These are phyloP conservation scores for Tulasnella sp. DNA, from an alignment of 768 basidiomycete genomes.

Conservation along the genomic window DNA sequence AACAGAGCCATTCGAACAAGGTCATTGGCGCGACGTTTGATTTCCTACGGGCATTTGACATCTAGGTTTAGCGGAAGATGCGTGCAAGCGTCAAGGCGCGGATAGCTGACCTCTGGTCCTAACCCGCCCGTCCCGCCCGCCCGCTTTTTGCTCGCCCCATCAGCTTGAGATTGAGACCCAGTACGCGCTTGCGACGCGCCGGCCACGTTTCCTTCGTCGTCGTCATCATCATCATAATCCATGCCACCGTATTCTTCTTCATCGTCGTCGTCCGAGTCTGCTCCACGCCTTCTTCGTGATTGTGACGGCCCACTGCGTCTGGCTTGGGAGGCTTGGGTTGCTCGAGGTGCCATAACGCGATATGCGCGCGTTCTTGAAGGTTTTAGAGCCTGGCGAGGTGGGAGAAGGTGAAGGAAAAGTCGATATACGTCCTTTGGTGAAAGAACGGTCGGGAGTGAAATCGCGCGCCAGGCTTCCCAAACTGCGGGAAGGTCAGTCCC, in stretches of 20 bases:
- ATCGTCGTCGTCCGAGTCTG: slow-evolving; percentile 29
- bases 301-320: slow-evolving; percentile 23
- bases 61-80: neutral
- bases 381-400: neutral
- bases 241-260: slow-evolving; percentile 33
- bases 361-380: neutral
- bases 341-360: neutral
- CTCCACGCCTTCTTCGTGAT: slow-evolving; percentile 25
- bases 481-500: neutral
- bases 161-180: neutral
- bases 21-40: slow-evolving; percentile 54
- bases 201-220: slow-evolving; percentile 19
- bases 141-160: neutral
- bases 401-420: neutral
- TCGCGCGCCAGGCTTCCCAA: neutral
- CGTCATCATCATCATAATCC: slow-evolving; percentile 30
- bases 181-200: slow-evolving; percentile 9
- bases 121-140: neutral
- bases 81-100: neutral
- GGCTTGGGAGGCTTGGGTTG: neutral
- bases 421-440: neutral
- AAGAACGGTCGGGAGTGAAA: neutral
- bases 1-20: slow-evolving; percentile 79
- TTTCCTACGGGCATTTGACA: slow-evolving; percentile 38
- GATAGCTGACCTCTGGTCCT: neutral